phyloP scores from a whole-genome alignment of 192 early-diverging fungal species.

The Entomortierella parvispora region DNA sequence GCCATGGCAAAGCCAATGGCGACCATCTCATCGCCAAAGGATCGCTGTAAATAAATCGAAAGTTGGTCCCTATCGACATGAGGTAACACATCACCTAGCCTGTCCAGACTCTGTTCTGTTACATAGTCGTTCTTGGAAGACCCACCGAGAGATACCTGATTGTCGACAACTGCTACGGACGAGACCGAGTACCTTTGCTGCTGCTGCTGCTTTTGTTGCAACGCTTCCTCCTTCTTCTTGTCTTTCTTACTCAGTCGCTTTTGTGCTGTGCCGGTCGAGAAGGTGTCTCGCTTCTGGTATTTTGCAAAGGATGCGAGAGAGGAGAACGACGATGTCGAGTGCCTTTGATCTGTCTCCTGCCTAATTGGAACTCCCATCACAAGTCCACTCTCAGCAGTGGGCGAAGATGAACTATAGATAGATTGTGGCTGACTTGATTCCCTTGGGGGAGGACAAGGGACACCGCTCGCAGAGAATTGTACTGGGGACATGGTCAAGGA shows the following conservation, averaged over 20 bases:
- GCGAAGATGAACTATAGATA: neutral
- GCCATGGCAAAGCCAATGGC: slow-evolving; percentile 56
- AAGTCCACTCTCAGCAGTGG: slow-evolving; percentile 1
- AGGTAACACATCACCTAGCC: slow-evolving; percentile 58
- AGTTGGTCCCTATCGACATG: slow-evolving; percentile 57
- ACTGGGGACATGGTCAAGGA: slow-evolving; percentile 26
- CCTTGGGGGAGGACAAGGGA: neutral
- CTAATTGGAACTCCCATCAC: neutral
- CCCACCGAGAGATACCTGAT: neutral
- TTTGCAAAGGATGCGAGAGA: slow-evolving; percentile 39
- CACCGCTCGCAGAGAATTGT: too few species aligned
- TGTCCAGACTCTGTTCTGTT: slow-evolving; percentile 56
- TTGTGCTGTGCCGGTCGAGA: neutral
- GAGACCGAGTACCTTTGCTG: slow-evolving; percentile 41
- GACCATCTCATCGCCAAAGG: slow-evolving; percentile 58
- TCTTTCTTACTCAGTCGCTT: slow-evolving; percentile 36
- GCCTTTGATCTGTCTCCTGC: slow-evolving; percentile 19
- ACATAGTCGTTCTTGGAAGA: slow-evolving; percentile 25
- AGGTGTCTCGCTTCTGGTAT: slow-evolving; percentile 15
- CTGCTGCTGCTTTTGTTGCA: slow-evolving; percentile 9
- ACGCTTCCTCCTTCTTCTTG: slow-evolving; percentile 18
- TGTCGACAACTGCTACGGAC: slow-evolving; percentile 2
- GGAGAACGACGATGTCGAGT: slow-evolving; percentile 38
- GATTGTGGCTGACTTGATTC: neutral
- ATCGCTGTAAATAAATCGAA: slow-evolving; percentile 53